Percentiles rank a stretch among this genome's conserved stretches.
Conservation (phyloP, 805 yeast species). For the Metschnikowia kofuensis region DNA sequence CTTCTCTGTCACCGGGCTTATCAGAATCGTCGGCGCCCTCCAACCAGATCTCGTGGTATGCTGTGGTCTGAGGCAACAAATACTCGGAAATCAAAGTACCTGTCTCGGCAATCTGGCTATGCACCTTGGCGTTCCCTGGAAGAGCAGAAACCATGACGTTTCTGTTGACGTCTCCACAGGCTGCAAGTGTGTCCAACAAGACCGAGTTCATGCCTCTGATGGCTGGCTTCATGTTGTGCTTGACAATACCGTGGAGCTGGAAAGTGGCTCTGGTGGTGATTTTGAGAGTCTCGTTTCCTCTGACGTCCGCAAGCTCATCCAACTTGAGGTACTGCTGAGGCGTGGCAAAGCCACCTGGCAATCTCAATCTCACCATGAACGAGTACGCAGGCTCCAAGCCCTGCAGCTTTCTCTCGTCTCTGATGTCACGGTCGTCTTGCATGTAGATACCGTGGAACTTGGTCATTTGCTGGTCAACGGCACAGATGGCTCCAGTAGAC, state of each 20-base stretch:
- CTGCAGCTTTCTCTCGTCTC: constrained; percentile 88
- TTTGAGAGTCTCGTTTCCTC: constrained; percentile 92
- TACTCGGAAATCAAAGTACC: constrained; percentile 73
- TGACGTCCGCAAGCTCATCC: constrained; percentile 73
- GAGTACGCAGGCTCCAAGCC: constrained; percentile 94
- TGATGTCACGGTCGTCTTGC: constrained; percentile 97
- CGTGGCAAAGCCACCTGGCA: constrained; percentile 89
- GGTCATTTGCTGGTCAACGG: constrained; percentile 89
- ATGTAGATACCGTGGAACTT: constrained; percentile 97
- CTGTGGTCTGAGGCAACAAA: constrained; percentile 86
- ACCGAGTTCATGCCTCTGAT: constrained; percentile 91
- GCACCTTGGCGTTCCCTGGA: constrained; percentile 80
- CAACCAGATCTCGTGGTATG: constrained; percentile 96
- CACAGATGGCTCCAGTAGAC: constrained; percentile 86
- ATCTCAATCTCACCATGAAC: constrained; percentile 94
- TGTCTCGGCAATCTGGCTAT: constrained; percentile 63
- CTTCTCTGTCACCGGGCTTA: constrained; percentile 59
- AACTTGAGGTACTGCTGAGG: constrained; percentile 87
- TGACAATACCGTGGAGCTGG: constrained; percentile 93
- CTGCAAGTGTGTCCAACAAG: constrained; percentile 91
- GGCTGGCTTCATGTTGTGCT: constrained; percentile 83
- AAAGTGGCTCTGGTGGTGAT: constrained; percentile 95
- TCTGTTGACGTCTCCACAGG: constrained; percentile 98
- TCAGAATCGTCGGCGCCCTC: constrained; percentile 79
- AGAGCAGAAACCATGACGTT: constrained; percentile 92